These are phyloP conservation scores for Cyanodermella asteris DNA, from an alignment of 2,329 filamentous ascomycete genomes.

Conservation along the genomic window DNA sequence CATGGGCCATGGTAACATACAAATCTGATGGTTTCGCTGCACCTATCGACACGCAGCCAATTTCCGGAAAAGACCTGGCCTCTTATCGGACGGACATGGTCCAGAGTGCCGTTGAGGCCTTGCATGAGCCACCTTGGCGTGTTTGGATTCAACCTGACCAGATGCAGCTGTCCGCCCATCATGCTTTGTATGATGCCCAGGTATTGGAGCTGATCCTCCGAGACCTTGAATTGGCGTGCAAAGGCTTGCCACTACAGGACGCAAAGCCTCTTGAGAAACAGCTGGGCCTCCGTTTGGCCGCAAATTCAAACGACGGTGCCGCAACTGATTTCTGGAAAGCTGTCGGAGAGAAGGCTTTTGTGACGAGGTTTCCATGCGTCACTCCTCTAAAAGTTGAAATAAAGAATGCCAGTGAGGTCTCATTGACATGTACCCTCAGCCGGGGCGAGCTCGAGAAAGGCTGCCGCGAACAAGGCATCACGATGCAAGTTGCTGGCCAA, in stretches of 20 bases:
- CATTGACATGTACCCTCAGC: too few relatives aligned
- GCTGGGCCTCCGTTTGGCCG: too few relatives aligned
- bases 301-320: too few relatives aligned
- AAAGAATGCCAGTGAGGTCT: slow-evolving; percentile 8
- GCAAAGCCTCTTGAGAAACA: slow-evolving; percentile 8
- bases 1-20: slow-evolving; percentile 17
- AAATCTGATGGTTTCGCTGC: too few relatives aligned
- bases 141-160: slow-evolving; percentile 9
- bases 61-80: slow-evolving; percentile 10
- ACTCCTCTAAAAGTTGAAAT: too few relatives aligned
- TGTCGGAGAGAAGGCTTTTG: slow-evolving; percentile 5
- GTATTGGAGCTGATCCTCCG: slow-evolving; percentile 15
- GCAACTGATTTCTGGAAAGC: slow-evolving; percentile 12
- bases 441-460: too few relatives aligned
- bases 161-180: slow-evolving; percentile 15
- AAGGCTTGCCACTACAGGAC: too few relatives aligned
- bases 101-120: too few relatives aligned
- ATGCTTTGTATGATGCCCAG: slow-evolving; percentile 17
- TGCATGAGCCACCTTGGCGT: too few relatives aligned
- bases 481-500: too few relatives aligned
- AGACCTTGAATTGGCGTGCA: slow-evolving; percentile 13
- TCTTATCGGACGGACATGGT: slow-evolving; percentile 13
- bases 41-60: slow-evolving; percentile 1
- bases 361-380: too few relatives aligned
- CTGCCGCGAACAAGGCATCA: too few relatives aligned